Evolutionary conservation across 306 rosid genomes (phyloP).

Genomic region (Rosa lucieae): DNA sequence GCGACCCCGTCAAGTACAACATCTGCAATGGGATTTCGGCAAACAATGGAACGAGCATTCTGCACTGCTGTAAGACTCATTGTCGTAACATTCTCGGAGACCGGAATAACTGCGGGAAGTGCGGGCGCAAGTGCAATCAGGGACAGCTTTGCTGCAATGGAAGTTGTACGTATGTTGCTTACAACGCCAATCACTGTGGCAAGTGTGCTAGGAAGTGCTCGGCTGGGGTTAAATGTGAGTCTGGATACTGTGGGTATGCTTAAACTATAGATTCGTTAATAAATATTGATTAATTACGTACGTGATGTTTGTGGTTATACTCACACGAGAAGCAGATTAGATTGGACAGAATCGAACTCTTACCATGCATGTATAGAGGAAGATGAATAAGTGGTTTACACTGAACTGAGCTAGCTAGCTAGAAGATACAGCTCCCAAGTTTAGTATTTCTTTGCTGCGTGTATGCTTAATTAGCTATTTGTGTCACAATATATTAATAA

Average conservation of each 20-base stretch:
- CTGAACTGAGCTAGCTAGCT: background rate
- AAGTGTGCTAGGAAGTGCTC: constrained; percentile 56
- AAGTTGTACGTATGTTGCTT: constrained; percentile 35
- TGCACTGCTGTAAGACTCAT: constrained; percentile 68
- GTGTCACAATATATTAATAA: background rate
- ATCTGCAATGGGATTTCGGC: constrained; percentile 58
- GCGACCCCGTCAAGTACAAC: constrained; percentile 32
- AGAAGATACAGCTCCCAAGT: background rate
- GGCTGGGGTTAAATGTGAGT: constrained; percentile 42
- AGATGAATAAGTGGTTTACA: background rate
- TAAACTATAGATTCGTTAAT: background rate
- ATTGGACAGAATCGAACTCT: background rate
- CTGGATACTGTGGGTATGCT: constrained; percentile 62
- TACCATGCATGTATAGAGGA: background rate
- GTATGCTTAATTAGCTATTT: background rate
- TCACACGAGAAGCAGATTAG: background rate
- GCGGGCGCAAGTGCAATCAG: constrained; percentile 51
- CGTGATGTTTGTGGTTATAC: background rate
- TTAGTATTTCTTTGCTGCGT: background rate
- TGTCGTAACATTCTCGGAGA: constrained; percentile 61
- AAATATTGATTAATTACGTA: background rate
- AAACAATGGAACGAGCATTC: constrained; percentile 51
- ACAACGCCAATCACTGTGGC: constrained; percentile 48
- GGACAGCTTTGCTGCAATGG: constrained; percentile 51
- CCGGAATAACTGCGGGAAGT: constrained; percentile 51